A percentile compares a stretch with the other conserved stretches of the same genome.
phyloP scores from a whole-genome alignment of 768 basidiomycete species.

The Naganishia vishniacii region DNA sequence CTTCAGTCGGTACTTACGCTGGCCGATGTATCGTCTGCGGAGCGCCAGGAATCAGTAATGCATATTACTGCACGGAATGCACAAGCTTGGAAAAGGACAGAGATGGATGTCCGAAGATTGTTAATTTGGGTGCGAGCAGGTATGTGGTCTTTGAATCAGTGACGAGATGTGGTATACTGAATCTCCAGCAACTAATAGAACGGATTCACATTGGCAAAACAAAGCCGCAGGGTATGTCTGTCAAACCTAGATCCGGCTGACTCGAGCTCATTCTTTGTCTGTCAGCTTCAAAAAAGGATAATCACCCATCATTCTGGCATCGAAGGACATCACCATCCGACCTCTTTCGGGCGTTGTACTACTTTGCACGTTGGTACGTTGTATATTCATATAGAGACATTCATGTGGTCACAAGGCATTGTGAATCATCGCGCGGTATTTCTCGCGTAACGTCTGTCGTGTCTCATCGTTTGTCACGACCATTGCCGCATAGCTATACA shows the following conservation, averaged over 20 bases:
- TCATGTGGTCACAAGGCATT: too few species aligned
- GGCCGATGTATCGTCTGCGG: conserved; percentile 98
- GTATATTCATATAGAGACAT: too few species aligned
- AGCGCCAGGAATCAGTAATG: conserved; percentile 93
- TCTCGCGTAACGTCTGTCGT: too few species aligned
- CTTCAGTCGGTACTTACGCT: conserved; percentile 61
- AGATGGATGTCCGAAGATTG: conserved; percentile 88
- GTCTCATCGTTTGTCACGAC: too few species aligned
- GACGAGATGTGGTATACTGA: too few species aligned
- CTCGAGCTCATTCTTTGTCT: background rate
- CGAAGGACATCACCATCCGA: too few species aligned
- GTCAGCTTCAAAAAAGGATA: conserved; percentile 22
- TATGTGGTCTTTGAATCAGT: background rate
- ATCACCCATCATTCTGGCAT: background rate
- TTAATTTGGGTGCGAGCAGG: conserved; percentile 36
- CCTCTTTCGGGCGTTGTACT: too few species aligned
- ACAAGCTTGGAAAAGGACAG: conserved; percentile 84
- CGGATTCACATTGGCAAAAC: conserved; percentile 22
- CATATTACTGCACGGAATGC: conserved; percentile 97
- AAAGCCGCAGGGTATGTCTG: conserved; percentile 10
- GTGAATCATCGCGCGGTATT: too few species aligned
- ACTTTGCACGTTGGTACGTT: too few species aligned
- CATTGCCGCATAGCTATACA: too few species aligned
- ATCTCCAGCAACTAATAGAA: background rate
- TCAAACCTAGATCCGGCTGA: background rate